Conservation (phyloP, 2,329 filamentous ascomycete genomes). For the Huntiella decipiens region DNA sequence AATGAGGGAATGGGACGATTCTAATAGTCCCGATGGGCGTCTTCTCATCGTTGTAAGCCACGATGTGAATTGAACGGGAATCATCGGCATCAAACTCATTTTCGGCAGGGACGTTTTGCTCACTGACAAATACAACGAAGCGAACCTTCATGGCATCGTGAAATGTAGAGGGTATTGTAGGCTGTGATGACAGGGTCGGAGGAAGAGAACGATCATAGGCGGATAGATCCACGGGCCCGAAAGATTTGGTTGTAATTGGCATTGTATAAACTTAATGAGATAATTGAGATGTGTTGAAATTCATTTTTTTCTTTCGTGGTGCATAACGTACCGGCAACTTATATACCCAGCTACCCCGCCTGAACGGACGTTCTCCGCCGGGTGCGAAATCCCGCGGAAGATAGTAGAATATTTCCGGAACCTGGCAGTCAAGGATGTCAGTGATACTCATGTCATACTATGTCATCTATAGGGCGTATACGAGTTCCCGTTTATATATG, state of each 20-base stretch:
- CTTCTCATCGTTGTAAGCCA: constrained; percentile 40
- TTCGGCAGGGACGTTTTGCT: constrained; percentile 39
- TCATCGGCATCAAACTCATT: constrained; percentile 73
- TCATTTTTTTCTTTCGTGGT: too few relatives aligned
- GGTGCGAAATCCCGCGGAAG: too few relatives aligned
- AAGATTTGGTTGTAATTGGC: neutral
- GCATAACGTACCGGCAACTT: too few relatives aligned
- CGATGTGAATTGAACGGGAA: constrained; percentile 63
- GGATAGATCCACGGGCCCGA: constrained; percentile 2
- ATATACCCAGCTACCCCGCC: too few relatives aligned
- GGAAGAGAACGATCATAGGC: constrained; percentile 3
- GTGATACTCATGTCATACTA: too few relatives aligned
- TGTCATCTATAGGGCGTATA: too few relatives aligned
- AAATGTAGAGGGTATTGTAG: constrained; percentile 34
- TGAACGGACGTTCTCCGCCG: too few relatives aligned
- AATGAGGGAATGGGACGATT: constrained; percentile 64
- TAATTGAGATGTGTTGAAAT: too few relatives aligned
- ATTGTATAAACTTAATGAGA: neutral
- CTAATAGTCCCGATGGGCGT: constrained; percentile 55
- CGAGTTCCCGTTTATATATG: too few relatives aligned
- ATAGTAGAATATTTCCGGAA: too few relatives aligned
- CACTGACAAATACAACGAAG: constrained; percentile 38
- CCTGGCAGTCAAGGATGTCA: too few relatives aligned
- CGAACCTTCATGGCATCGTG: constrained; percentile 45
- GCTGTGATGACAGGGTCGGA: constrained; percentile 19